Evolutionary conservation across 768 basidiomycete species (phyloP).

Genomic region (Boletus insuetus): DNA sequence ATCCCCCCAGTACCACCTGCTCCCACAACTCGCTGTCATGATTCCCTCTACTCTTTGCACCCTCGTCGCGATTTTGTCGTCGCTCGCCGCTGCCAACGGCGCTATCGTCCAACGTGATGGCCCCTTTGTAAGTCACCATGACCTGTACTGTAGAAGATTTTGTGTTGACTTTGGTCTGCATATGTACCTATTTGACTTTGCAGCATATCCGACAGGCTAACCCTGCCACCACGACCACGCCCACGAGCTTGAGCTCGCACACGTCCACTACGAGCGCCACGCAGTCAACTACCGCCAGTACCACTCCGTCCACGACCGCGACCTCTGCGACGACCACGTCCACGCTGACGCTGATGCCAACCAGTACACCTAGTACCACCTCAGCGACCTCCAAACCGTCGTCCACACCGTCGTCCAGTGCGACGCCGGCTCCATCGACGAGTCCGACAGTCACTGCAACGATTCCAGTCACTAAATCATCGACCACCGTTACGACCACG

Average conservation of each 20-base stretch:
- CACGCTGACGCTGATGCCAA: not conserved
- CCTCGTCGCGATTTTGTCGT: conserved; percentile 6
- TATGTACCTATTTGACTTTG: not conserved
- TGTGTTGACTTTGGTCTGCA: not conserved
- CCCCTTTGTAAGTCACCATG: conserved; percentile 8
- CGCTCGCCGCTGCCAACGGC: conserved; percentile 11
- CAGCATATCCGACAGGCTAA: no score
- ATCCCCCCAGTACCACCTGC: not conserved
- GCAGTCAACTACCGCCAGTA: no score
- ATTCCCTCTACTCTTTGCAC: conserved; percentile 9
- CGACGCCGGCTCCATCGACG: not conserved
- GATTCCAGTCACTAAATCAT: not conserved
- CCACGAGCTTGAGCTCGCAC: no score
- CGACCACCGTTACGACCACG: not conserved
- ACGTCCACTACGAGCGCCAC: no score
- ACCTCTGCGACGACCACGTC: not conserved
- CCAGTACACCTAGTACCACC: not conserved
- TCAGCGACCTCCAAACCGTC: not conserved
- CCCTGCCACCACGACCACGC: no score
- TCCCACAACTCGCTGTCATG: not conserved
- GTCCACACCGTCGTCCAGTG: not conserved
- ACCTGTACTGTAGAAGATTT: not conserved
- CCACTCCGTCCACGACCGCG: not conserved
- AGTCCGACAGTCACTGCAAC: not conserved
- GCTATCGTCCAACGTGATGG: conserved; percentile 17